A percentile compares a stretch with the other conserved stretches of the same genome.
phyloP scores from a whole-genome alignment of 2,329 filamentous ascomycete genomes.

The Simplicillium sp. region DNA sequence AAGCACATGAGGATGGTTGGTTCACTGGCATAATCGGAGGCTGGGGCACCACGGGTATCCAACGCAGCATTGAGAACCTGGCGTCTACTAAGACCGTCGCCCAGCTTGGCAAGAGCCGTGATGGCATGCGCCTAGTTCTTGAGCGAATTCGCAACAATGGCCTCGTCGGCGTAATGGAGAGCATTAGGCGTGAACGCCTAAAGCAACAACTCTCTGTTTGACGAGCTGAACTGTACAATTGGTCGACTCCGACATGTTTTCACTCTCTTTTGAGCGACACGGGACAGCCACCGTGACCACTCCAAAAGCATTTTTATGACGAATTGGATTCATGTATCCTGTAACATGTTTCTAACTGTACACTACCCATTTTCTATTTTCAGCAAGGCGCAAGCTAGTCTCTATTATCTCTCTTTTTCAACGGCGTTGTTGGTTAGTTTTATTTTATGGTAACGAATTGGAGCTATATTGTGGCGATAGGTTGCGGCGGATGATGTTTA shows the following conservation, averaged over 20 bases:
- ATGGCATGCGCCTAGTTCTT: constrained; percentile 75
- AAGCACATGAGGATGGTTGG: constrained; percentile 37
- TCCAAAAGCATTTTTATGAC: neutral
- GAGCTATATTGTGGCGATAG: constrained; percentile 7
- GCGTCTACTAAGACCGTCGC: constrained; percentile 69
- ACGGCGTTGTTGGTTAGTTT: constrained; percentile 20
- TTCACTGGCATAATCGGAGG: constrained; percentile 41
- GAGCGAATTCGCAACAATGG: constrained; percentile 55
- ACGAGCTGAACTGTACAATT: neutral
- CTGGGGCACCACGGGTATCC: constrained; percentile 63
- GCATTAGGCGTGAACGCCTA: constrained; percentile 36
- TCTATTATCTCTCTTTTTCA: constrained; percentile 17
- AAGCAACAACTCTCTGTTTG: constrained; percentile 13
- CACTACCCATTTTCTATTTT: constrained; percentile 16
- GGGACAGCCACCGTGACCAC: no score
- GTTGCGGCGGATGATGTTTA: constrained; percentile 11
- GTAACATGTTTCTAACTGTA: constrained; percentile 15
- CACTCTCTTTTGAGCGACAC: no score
- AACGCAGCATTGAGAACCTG: constrained; percentile 70
- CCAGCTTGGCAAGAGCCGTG: constrained; percentile 69
- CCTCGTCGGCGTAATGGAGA: constrained; percentile 48
- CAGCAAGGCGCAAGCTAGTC: neutral
- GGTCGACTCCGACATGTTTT: constrained; percentile 1
- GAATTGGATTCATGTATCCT: constrained; percentile 12
- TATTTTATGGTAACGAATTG: constrained; percentile 6